Conservation (phyloP, 2,329 filamentous ascomycete species). For the Colletotrichum lupini region DNA sequence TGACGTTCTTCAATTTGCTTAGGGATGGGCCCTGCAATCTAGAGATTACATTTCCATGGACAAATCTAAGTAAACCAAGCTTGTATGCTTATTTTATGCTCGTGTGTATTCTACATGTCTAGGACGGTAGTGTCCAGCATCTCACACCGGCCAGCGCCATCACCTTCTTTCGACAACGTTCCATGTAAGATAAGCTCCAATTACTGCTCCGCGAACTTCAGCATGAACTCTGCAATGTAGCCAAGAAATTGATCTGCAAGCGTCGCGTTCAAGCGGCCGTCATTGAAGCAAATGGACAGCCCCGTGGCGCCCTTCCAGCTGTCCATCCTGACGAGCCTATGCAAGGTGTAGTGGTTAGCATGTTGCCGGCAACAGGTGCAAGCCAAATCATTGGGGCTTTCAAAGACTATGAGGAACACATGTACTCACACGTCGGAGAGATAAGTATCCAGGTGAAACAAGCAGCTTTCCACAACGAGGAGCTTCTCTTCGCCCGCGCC, state of each 20-base stretch:
- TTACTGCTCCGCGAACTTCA: not conserved
- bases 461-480: not conserved
- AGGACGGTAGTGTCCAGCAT: no score
- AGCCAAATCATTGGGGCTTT: no score
- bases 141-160: no score
- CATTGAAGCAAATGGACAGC: not conserved
- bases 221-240: not conserved
- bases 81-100: no score
- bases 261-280: not conserved
- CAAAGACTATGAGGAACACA: not conserved
- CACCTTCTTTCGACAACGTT: no score
- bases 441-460: not conserved
- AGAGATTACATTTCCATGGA: no score
- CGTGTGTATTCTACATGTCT: no score
- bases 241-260: not conserved
- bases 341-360: not conserved
- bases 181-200: no score
- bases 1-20: no score
- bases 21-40: no score
- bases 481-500: not conserved
- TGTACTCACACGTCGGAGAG: not conserved
- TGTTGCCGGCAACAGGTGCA: not conserved
- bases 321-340: not conserved
- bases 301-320: not conserved
- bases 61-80: no score